phyloP scores from a whole-genome alignment of 352 stramenopile genomes.

The Pythium dissotocum region DNA sequence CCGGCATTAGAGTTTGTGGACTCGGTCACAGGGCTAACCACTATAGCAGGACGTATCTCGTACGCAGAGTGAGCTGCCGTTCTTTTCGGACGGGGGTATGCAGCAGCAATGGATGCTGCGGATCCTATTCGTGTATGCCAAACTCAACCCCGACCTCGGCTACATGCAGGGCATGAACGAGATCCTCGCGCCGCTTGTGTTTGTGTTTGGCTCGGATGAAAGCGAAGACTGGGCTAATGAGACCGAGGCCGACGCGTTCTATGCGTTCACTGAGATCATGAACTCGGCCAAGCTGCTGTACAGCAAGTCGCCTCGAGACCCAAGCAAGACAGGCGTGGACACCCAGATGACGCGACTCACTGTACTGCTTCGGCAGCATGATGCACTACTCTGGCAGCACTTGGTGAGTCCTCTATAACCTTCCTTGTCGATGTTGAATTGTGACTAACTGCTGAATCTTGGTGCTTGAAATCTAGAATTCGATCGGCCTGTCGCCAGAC shows the following conservation, averaged over 20 bases:
- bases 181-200: slow-evolving; percentile 86
- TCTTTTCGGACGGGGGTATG: slow-evolving; percentile 51
- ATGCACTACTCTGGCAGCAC: slow-evolving; percentile 64
- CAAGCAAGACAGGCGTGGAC: slow-evolving; percentile 54
- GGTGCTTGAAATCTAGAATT: slow-evolving; percentile 41
- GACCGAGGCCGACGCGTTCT: slow-evolving; percentile 57
- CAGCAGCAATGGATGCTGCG: slow-evolving; percentile 68
- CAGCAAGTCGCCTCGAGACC: slow-evolving; percentile 36
- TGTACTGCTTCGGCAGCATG: slow-evolving; percentile 58
- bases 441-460: too few relatives aligned
- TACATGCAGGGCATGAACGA: slow-evolving; percentile 97
- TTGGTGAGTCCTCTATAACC: slow-evolving; percentile 34
- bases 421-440: too few relatives aligned
- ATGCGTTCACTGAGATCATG: slow-evolving; percentile 54
- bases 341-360: slow-evolving; percentile 55
- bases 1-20: neutral
- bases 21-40: neutral
- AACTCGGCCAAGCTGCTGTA: slow-evolving; percentile 51
- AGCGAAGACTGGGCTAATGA: slow-evolving; percentile 33
- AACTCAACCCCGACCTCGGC: slow-evolving; percentile 75
- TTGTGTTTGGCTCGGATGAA: slow-evolving; percentile 67
- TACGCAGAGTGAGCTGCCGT: slow-evolving; percentile 50
- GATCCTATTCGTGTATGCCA: slow-evolving; percentile 77
- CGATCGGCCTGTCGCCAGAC: slow-evolving; percentile 52
- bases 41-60: slow-evolving; percentile 50